These are phyloP conservation scores for Theileria orientalis DNA, from an alignment of 169 alveolate genomes.

Conservation along the genomic window DNA sequence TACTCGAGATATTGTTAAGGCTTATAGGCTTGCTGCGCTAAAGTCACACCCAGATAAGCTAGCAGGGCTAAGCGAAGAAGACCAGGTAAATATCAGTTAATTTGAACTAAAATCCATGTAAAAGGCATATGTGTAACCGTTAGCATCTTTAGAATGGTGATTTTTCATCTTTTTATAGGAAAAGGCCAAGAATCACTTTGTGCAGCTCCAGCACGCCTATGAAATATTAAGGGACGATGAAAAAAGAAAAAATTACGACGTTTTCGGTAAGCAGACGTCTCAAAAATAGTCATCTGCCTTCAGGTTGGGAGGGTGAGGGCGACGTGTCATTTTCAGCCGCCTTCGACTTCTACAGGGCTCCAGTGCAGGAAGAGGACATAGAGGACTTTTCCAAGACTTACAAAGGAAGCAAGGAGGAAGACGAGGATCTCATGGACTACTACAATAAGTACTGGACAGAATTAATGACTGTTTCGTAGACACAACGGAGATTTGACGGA, in stretches of 20 bases:
- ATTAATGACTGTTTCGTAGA: constrained; percentile 4
- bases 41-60: constrained; percentile 92
- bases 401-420: constrained; percentile 67
- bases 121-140: neutral
- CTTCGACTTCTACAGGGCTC: constrained; percentile 60
- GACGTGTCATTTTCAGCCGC: constrained; percentile 57
- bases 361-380: constrained; percentile 62
- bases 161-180: constrained; percentile 28
- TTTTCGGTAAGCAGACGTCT: constrained; percentile 44
- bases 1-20: constrained; percentile 85
- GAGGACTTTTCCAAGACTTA: constrained; percentile 62
- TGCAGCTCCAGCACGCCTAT: constrained; percentile 74
- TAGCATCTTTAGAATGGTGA: too few relatives aligned
- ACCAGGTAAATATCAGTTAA: constrained; percentile 12
- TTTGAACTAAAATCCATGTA: neutral
- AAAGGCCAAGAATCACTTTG: constrained; percentile 65
- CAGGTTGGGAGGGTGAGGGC: constrained; percentile 69
- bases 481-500: constrained; percentile 66
- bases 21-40: constrained; percentile 86
- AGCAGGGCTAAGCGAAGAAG: constrained; percentile 28
- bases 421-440: constrained; percentile 71
- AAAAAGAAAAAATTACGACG: constrained; percentile 67
- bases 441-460: constrained; percentile 57
- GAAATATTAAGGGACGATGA: constrained; percentile 73
- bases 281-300: neutral